Base-by-base conservation (phyloP, 257 asterid genomes). In the Parsonsia alboflavescens region DNA sequence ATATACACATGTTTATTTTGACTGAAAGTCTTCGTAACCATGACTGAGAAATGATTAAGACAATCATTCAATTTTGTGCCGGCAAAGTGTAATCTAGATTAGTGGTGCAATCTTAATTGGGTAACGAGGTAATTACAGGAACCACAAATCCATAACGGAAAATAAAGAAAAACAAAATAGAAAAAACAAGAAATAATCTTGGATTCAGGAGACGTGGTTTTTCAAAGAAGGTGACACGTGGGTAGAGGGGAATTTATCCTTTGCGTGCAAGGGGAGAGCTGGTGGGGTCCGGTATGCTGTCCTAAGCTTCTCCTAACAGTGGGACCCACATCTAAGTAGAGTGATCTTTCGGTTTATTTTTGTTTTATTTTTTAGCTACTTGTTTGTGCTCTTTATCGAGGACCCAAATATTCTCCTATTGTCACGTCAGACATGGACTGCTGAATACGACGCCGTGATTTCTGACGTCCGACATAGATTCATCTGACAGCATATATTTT, bases 191-290 rank as follows among this genome's bases (percentile, higher is more conserved):
- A 42, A 15, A 54, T 45, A 56, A 13, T 36, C 44, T 22, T 24
- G 7, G 21, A 78, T 45, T 10, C 7, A 6, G 13, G 54, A 77
- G 62, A 70, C 76, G 63, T 79, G 82, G 74, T 48, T 52, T 36
- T 22, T 67, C 59, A 78, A 76, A 80, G 81, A 5, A 67, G 54
- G 80, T 5, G 86, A 80, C 92, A 87, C 88, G 88, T 87, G 72
- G 17, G 72, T n/a, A 39, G 13, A 63, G 65, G 85, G 80, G 73
- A 75, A 91, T 89, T 59, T 74, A 88, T 89, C 65, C 96, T 70
- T 91, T 91, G 96, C 97, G 79, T 91, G 93, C 52, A 77, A 79
- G 78, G 85, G 66, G 90, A 71, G 89, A 71, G 62, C 66, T 80
- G 68, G 44, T 13, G 85, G 93, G 87, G 16, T 85, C 88, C 46